Evolutionary conservation across 1,284 basidiomycete genomes (phyloP), one percentile per base, ranked within the genome.

Genomic region (Cryptococcus jaspeensis): DNA sequence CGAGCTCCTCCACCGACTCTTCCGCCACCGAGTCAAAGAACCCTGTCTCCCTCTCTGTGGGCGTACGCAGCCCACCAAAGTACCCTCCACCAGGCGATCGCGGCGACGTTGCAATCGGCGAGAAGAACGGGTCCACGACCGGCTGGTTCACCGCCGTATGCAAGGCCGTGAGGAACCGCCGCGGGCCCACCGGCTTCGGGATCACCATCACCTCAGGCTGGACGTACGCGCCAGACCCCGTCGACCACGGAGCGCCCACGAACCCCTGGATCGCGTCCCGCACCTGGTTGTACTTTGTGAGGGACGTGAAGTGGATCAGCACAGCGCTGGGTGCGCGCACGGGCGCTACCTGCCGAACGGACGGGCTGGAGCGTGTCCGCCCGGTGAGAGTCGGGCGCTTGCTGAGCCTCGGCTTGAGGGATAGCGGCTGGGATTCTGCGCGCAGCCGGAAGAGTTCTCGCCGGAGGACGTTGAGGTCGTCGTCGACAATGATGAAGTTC

Each of bases 121-220:
- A 79, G 73, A 96, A 96, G 69, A 88, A 88, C 0, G 92, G 89
- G 70, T 96, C 92, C 23, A 97, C 85, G 12, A 86, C 70, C 0
- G 93, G 92, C 62, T 87, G 89, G 13, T 84, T 87, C 47, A 90
- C 81, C 2, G 90, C 89, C 3, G 90, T 95, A 71, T 93, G 88
- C 16, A 97, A 79, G 11, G 92, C 88, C 5, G 92, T 93, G 59
- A 97, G 79, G 64, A 96, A 87, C 9, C 93, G 85, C 37, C 93
- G 85, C 1, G 93, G 93, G 3, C 94, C 94, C 9, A 90, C 92
- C 5, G 93, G 93, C 76, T 97, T 97, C 5, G 92, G 93, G 28
- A 97, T 87, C 62, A 97, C 90, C 81, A 96, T 89, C 28, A 95
- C 85, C 65, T 97, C 93, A 0, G 92, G 87, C 3, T 83, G 66